Conservation (phyloP, 148 eudicot genomes). For the Selenicereus undatus region DNA sequence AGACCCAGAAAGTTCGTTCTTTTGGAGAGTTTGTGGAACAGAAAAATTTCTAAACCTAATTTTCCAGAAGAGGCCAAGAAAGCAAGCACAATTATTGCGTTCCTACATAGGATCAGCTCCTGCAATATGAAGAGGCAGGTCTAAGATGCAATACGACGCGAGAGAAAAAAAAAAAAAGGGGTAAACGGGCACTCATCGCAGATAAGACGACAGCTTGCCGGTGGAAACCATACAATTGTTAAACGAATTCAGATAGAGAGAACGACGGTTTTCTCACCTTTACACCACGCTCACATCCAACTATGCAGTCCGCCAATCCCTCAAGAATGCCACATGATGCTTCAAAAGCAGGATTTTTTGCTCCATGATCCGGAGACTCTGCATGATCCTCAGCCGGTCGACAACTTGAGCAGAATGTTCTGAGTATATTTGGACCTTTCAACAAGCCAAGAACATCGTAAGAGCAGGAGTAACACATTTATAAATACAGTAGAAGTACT, state of each 20-base stretch:
- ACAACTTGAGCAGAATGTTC: conserved; percentile 47
- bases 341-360: conserved; percentile 28
- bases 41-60: conserved; percentile 55
- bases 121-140: conserved; percentile 30
- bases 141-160: neutral
- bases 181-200: neutral
- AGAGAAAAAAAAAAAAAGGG: neutral
- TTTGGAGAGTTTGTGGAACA: conserved; percentile 44
- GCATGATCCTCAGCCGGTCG: conserved; percentile 34
- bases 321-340: conserved; percentile 44
- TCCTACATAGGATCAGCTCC: conserved; percentile 67
- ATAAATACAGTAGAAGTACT: neutral
- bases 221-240: neutral
- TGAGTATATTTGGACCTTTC: conserved; percentile 71
- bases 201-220: neutral
- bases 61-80: conserved; percentile 74
- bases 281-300: conserved; percentile 41
- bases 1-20: conserved; percentile 48
- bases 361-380: conserved; percentile 26
- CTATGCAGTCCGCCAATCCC: conserved; percentile 65
- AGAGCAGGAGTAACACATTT: conserved; percentile 13
- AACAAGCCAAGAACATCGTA: conserved; percentile 15
- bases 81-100: conserved; percentile 54
- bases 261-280: conserved; percentile 37
- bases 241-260: neutral